Percentiles rank a stretch among this genome's conserved stretches.
Conservation (phyloP, 768 basidiomycete species). For the Kwoniella heveanensis region DNA sequence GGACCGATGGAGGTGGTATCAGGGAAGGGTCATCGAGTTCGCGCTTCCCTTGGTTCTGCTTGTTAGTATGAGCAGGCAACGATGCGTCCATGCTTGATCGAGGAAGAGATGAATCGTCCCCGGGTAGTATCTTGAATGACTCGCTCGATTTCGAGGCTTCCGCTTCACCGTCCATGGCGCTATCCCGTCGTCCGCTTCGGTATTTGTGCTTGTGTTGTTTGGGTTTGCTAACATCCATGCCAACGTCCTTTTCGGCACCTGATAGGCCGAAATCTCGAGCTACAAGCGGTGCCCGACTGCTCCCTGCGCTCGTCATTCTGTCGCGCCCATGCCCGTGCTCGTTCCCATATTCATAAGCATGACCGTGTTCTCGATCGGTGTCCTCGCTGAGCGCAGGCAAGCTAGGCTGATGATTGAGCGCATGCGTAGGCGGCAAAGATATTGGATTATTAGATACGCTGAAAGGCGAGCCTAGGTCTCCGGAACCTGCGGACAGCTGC, state of each 20-base stretch:
- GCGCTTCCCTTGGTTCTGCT: not conserved
- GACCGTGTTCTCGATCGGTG: not conserved
- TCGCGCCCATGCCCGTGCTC: not conserved
- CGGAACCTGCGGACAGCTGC: not conserved
- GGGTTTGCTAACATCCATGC: not conserved
- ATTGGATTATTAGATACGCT: constrained; percentile 3
- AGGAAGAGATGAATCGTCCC: constrained; percentile 5
- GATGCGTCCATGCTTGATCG: constrained; percentile 10
- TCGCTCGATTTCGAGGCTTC: constrained; percentile 8
- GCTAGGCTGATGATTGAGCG: not conserved
- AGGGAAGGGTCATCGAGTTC: constrained; percentile 7
- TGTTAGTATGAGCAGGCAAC: not conserved
- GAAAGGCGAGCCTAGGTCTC: constrained; percentile 19
- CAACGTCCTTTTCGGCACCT: not conserved
- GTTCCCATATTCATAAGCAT: not conserved
- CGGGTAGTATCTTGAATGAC: constrained; percentile 16
- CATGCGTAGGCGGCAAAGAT: not conserved
- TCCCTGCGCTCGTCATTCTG: constrained; percentile 7
- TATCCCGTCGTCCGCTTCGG: not conserved
- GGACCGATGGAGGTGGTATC: constrained; percentile 34
- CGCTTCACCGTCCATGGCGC: not conserved
- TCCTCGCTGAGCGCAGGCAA: constrained; percentile 11
- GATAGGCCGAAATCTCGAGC: constrained; percentile 21
- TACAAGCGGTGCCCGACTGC: constrained; percentile 9
- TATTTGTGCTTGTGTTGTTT: not conserved